phyloP scores from a whole-genome alignment of 2,329 filamentous ascomycete species.

The Arthrobotrys conoides region DNA sequence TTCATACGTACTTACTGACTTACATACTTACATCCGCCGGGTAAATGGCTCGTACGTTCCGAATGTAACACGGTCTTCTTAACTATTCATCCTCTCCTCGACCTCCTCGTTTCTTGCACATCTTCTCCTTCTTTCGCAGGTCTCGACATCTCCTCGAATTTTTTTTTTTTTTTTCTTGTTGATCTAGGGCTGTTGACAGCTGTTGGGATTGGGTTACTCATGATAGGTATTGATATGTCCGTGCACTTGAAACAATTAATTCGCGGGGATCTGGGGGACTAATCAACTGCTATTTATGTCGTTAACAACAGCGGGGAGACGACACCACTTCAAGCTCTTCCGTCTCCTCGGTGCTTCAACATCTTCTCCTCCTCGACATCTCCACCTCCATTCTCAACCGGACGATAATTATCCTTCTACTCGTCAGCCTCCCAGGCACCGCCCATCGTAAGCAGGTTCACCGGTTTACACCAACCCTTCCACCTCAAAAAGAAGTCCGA shows the following conservation, averaged over 20 bases:
- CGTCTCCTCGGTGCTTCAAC: constrained; percentile 2
- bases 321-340: constrained; percentile 23
- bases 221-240: not conserved
- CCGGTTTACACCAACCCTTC: not conserved
- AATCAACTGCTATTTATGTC: constrained; percentile 11
- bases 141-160: not conserved
- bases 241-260: constrained; percentile 10
- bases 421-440: constrained; percentile 27
- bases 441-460: constrained; percentile 49
- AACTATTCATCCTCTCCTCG: not conserved
- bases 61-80: constrained; percentile 43
- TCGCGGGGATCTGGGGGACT: not conserved
- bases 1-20: constrained; percentile 23
- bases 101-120: not conserved
- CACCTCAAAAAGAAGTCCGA: not conserved
- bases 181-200: not conserved
- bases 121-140: not conserved
- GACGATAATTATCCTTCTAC: not conserved
- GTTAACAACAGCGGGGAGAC: constrained; percentile 40
- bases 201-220: not conserved
- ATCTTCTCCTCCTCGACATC: not conserved
- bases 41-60: constrained; percentile 37
- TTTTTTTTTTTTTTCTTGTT: not conserved
- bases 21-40: constrained; percentile 47
- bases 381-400: not conserved